Evolutionary conservation across 805 yeast species (phyloP).

Genomic region (Cyberlindnera americana): DNA sequence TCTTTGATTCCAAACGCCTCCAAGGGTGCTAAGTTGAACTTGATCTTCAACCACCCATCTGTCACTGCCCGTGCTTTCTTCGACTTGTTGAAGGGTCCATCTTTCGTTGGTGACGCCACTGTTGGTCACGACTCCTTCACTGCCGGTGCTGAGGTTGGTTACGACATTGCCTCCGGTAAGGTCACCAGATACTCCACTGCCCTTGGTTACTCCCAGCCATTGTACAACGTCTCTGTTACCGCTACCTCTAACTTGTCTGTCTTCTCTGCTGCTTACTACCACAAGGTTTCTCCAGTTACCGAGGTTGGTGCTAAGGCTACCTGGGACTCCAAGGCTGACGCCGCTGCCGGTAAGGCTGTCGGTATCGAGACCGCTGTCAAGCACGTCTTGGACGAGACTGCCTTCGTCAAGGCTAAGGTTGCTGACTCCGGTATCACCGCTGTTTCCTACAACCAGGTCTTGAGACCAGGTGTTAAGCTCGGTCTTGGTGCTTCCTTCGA

Average conservation of each 20-base stretch:
- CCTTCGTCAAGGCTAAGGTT: slow-evolving; percentile 94
- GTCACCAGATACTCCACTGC: slow-evolving; percentile 93
- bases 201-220: slow-evolving; percentile 86
- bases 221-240: slow-evolving; percentile 75
- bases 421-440: slow-evolving; percentile 95
- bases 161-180: slow-evolving; percentile 90
- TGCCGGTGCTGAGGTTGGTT: slow-evolving; percentile 95
- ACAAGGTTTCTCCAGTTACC: slow-evolving; percentile 83
- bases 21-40: slow-evolving; percentile 85
- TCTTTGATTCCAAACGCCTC: slow-evolving; percentile 80
- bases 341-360: slow-evolving; percentile 73
- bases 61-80: slow-evolving; percentile 93
- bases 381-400: slow-evolving; percentile 81
- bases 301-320: slow-evolving; percentile 99
- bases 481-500: slow-evolving; percentile 98
- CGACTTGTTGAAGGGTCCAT: slow-evolving; percentile 92
- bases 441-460: slow-evolving; percentile 87
- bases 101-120: slow-evolving; percentile 91
- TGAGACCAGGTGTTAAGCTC: slow-evolving; percentile 93
- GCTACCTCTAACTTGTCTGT: slow-evolving; percentile 84
- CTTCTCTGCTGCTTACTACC: slow-evolving; percentile 95
- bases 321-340: slow-evolving; percentile 72
- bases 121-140: slow-evolving; percentile 95
- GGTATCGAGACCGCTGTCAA: slow-evolving; percentile 95
- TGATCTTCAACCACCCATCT: slow-evolving; percentile 88